Percentiles rank a stretch among this genome's conserved stretches.
Conservation (phyloP, 177 flowering plant genomes). For the Vitis hybrid region DNA sequence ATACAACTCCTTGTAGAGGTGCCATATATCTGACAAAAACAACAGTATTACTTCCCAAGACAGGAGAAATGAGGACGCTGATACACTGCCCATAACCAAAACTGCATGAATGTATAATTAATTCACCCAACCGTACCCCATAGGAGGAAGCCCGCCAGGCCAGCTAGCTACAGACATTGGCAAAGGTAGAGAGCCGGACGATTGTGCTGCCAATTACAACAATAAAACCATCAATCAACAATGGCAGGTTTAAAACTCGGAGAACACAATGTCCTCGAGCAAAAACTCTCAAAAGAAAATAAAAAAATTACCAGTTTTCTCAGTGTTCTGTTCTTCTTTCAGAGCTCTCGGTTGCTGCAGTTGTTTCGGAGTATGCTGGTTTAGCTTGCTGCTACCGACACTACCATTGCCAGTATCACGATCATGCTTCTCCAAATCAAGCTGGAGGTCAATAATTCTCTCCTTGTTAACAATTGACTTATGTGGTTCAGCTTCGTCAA, state of each 20-base stretch:
- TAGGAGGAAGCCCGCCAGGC: slow-evolving; percentile 87
- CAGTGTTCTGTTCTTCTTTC: slow-evolving; percentile 36
- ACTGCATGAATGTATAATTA: slow-evolving; percentile 2
- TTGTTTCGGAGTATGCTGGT: slow-evolving; percentile 29
- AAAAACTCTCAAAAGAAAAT: not conserved
- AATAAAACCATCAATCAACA: not conserved
- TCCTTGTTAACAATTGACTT: slow-evolving; percentile 35
- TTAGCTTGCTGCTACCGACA: slow-evolving; percentile 24
- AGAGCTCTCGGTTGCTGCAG: slow-evolving; percentile 30
- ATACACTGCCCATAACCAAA: not conserved
- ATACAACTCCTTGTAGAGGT: slow-evolving; percentile 72
- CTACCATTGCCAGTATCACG: slow-evolving; percentile 28
- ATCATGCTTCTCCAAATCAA: slow-evolving; percentile 61
- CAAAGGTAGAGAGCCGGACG: slow-evolving; percentile 51
- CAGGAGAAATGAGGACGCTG: not conserved
- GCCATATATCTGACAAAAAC: slow-evolving; percentile 66
- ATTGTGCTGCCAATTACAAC: slow-evolving; percentile 41
- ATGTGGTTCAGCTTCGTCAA: slow-evolving; percentile 34
- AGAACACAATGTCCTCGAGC: not conserved
- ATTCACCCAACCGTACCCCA: slow-evolving; percentile 58
- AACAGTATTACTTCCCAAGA: slow-evolving; percentile 12
- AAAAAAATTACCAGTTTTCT: slow-evolving; percentile 58
- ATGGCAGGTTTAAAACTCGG: not conserved
- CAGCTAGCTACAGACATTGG: slow-evolving; percentile 73
- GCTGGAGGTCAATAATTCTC: slow-evolving; percentile 51